Evolutionary conservation across 2,329 filamentous ascomycete genomes (phyloP).

Genomic region (Aspergillus pseudonomiae): DNA sequence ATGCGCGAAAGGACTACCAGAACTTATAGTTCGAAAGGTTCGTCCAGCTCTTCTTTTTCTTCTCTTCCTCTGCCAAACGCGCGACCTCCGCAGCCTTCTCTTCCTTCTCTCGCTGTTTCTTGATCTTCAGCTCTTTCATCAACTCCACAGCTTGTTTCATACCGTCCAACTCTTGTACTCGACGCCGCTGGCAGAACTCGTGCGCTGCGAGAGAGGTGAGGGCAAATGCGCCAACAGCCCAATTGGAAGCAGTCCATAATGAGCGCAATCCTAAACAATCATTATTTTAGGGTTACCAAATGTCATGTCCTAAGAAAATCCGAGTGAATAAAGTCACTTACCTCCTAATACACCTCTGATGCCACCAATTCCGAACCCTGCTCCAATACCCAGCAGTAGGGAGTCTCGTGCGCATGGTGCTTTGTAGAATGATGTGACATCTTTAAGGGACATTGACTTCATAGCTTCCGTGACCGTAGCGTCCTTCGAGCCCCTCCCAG

Average conservation of each 20-base stretch:
- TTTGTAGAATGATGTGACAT: conserved; percentile 67
- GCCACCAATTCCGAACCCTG: conserved; percentile 75
- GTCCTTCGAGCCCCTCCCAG: conserved; percentile 57
- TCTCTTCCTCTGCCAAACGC: conserved; percentile 43
- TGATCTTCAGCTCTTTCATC: conserved; percentile 71
- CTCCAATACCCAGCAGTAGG: conserved; percentile 78
- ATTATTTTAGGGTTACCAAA: not conserved
- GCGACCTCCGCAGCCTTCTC: conserved; percentile 41
- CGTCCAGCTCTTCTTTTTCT: conserved; percentile 46
- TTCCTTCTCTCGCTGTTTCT: conserved; percentile 59
- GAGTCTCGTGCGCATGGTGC: conserved; percentile 83
- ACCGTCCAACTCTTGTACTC: conserved; percentile 74
- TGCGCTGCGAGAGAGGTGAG: conserved; percentile 71
- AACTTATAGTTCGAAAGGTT: conserved; percentile 51
- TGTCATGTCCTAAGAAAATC: not conserved
- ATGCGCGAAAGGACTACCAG: conserved; percentile 40
- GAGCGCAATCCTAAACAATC: conserved; percentile 49
- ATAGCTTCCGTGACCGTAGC: conserved; percentile 44
- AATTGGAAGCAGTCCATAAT: conserved; percentile 73
- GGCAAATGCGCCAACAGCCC: conserved; percentile 79
- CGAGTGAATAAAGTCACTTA: conserved; percentile 41
- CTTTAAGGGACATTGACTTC: conserved; percentile 54
- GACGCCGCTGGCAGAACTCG: conserved; percentile 79
- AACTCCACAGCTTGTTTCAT: conserved; percentile 87
- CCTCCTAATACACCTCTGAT: conserved; percentile 75